Conservation (phyloP, 805 yeast genomes). For the Lipomyces spencermartinsiae region DNA sequence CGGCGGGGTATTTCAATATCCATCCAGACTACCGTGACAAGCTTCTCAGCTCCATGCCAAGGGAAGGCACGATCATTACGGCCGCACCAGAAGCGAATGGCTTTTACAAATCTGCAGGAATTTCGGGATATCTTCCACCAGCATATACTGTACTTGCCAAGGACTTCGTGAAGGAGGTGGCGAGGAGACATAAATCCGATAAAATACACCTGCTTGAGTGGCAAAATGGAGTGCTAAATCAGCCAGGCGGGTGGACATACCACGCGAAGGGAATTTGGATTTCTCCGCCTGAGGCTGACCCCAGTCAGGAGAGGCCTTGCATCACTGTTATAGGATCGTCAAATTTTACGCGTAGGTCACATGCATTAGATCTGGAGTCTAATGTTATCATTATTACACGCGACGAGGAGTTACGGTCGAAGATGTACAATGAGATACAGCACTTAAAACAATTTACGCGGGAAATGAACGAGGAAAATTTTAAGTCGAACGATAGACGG, state of each 20-base stretch:
- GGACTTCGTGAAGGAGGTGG: constrained; percentile 64
- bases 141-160: constrained; percentile 83
- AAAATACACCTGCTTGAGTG: constrained; percentile 75
- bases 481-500: constrained; percentile 64
- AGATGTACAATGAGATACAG: constrained; percentile 68
- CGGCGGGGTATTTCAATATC: constrained; percentile 97
- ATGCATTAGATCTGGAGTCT: constrained; percentile 83
- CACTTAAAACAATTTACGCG: constrained; percentile 64
- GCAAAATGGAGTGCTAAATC: constrained; percentile 83
- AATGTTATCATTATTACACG: constrained; percentile 81
- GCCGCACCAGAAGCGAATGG: constrained; percentile 96
- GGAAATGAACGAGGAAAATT: constrained; percentile 64
- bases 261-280: constrained; percentile 98
- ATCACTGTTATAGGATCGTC: constrained; percentile 89
- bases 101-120: constrained; percentile 82
- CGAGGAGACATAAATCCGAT: constrained; percentile 50
- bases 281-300: constrained; percentile 51
- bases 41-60: constrained; percentile 62
- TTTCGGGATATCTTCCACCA: constrained; percentile 80
- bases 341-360: constrained; percentile 90
- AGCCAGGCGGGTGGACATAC: constrained; percentile 91
- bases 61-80: constrained; percentile 72
- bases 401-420: constrained; percentile 61
- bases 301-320: constrained; percentile 61
- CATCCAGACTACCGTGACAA: constrained; percentile 69